Evolutionary conservation across 768 basidiomycete genomes (phyloP), one percentile per base, ranked within the genome.

Genomic region (Obba rivulosa): DNA sequence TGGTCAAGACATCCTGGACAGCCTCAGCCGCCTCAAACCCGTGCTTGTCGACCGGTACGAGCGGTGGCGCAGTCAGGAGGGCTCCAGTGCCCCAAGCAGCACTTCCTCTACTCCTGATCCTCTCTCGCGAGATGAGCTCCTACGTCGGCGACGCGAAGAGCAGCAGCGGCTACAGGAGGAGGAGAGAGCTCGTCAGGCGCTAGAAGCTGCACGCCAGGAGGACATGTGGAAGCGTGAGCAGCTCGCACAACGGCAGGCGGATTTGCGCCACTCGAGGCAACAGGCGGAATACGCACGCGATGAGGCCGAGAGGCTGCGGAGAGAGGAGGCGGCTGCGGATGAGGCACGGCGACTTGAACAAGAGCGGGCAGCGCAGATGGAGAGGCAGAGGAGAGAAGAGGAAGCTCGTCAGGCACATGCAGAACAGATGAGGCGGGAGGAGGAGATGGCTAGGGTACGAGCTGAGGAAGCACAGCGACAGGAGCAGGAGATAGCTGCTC

Each of bases 1-100:
- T 46, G 87, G 87, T 16, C 80, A 87, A 59, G 77, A 86, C 48
- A 85, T 90, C 43, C 75, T 91, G 39, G 75, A 79, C 50, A 73
- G 72, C 53, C 77, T 92, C 25, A 70, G 79, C 41, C 73, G 78
- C 21, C 70, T 92, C 45, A 89, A 88, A 50, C 77, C 78, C 8
- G 57, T 68, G 3, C 73, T 91, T 8, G 76, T 85, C 38, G 75
- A 79, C 37, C 76, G 81, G 14, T 81, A 79, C 54, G 83, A 85
- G 43, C 68, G 72, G 43, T 88, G 84, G 83, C 64, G 65, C 37
- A 46, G 55, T 24, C 49, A 53, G 9, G 46, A 53, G 31, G 45
- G 44, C 3, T 34, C 44, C 1, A 45, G 38, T 10, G 43, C 56
- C 9, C 47, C 45, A 11, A 53, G 53, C 0, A 49, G 51, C 34